These are phyloP conservation scores for Malbranchea zuffiana DNA, from an alignment of 2,329 filamentous ascomycete species.

Conservation along the genomic window DNA sequence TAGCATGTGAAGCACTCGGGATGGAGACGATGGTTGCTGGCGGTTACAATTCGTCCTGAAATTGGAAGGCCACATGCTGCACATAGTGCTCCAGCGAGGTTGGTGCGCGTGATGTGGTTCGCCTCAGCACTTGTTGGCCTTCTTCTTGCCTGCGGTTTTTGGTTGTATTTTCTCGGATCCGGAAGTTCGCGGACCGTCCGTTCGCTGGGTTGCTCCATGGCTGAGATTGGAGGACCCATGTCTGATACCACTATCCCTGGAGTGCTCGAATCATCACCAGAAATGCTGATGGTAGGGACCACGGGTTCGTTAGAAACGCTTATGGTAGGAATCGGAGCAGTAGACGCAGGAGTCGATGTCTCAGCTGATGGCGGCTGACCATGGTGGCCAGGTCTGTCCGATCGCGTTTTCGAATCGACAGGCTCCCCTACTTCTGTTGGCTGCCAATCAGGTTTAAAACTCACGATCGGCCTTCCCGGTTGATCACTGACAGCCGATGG, in stretches of 20 bases:
- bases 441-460: slow-evolving; percentile 78
- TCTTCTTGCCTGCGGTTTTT: slow-evolving; percentile 1
- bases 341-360: slow-evolving; percentile 9
- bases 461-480: slow-evolving; percentile 88
- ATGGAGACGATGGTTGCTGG: slow-evolving; percentile 76
- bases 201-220: slow-evolving; percentile 19
- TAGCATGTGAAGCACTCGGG: slow-evolving; percentile 88
- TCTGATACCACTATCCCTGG: slow-evolving; percentile 23
- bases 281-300: slow-evolving; percentile 27
- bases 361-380: slow-evolving; percentile 10
- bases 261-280: slow-evolving; percentile 16
- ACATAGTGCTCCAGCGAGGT: slow-evolving; percentile 53
- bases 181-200: slow-evolving; percentile 16
- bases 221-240: slow-evolving; percentile 28
- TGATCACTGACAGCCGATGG: slow-evolving; percentile 85
- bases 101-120: slow-evolving; percentile 26
- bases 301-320: slow-evolving; percentile 33
- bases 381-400: slow-evolving; percentile 8
- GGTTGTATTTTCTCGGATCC: slow-evolving; percentile 10
- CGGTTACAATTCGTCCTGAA: slow-evolving; percentile 77
- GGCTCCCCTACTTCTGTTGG: slow-evolving; percentile 38
- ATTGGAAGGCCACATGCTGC: slow-evolving; percentile 77
- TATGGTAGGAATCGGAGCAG: slow-evolving; percentile 36
- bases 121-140: slow-evolving; percentile 7
- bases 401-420: slow-evolving; percentile 20